Base-by-base conservation (phyloP, 1,139 yeast species). In the Yamadazyma diddensiae region DNA sequence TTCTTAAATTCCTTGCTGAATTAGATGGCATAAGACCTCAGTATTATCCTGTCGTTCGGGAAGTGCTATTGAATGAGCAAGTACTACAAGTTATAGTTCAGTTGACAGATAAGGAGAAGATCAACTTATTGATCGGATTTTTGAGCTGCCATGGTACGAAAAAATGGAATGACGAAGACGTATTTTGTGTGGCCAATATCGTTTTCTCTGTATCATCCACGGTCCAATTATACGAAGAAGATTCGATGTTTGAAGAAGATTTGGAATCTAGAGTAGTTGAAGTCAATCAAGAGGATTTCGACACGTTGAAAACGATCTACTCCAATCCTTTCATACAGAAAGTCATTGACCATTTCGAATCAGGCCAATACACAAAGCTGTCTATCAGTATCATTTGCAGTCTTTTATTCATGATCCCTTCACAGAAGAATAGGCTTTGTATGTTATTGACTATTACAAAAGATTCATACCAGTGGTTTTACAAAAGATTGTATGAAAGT, bases 361-460 rank as follows among this genome's bases (percentile, higher is more conserved):
- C 27, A 8, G 11, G 15, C 6, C 11, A 11, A 6, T 6, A 22
- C 10, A 15, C 25, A 6, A 35, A 24, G 3, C 26, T 42, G 15
- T 48, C 50, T 7, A 45, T 56, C 7, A 42, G 33, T 20, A 49
- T 57, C 9, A 42, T 64, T 11, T 47, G 67, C 1, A 47, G 60
- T 4, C 43, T 67, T 25, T 48, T 65, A 25, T 48, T 47, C 28
- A 39, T 66, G 18, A 42, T 57, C 13, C 70, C 71, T 1, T 39
- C 50, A 3, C 45, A 49, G 7, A 65, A 59, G 37, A 48, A 51
- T 16, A 57, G 55, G 33, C 47, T 68, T 13, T 62, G 66, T 39
- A 60, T 66, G 56, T 42, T 57, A 24, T 50, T 66, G 15, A 63
- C 72, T 4, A 53, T 66, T 10, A 49, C 58, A 2, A 68, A 70